A percentile compares a stretch with the other conserved stretches of the same genome.
Evolutionary conservation across 2,329 filamentous ascomycete species (phyloP).

Genomic region (Monosporascus sp.): DNA sequence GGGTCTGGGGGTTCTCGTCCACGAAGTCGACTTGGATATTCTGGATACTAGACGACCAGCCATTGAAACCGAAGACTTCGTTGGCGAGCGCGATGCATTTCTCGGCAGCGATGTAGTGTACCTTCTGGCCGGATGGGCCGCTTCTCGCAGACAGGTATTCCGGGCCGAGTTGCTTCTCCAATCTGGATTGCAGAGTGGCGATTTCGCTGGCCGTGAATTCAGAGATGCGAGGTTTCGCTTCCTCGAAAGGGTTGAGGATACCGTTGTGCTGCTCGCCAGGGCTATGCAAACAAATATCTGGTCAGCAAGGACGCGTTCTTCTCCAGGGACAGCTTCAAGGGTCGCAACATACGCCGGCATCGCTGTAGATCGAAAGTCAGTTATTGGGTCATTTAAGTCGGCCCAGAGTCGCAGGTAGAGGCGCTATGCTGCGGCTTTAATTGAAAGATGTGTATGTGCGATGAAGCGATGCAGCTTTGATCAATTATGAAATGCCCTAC

Average conservation of each 20-base stretch:
- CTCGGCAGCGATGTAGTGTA: constrained; percentile 93
- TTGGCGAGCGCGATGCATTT: constrained; percentile 74
- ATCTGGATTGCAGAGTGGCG: constrained; percentile 75
- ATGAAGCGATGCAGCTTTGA: not conserved
- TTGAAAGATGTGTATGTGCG: not conserved
- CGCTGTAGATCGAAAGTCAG: not conserved
- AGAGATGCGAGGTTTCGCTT: constrained; percentile 60
- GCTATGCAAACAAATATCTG: constrained; percentile 34
- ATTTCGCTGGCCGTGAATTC: constrained; percentile 89
- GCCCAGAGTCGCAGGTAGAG: not conserved
- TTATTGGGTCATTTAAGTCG: not conserved
- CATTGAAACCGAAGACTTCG: constrained; percentile 30
- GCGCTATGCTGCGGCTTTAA: not conserved
- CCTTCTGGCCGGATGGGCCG: constrained; percentile 76
- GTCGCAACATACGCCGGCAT: constrained; percentile 25
- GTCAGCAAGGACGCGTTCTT: constrained; percentile 15
- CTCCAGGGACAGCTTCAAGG: not conserved
- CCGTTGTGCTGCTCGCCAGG: constrained; percentile 63
- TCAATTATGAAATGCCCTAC: not conserved
- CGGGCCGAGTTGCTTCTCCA: constrained; percentile 90
- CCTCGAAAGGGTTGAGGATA: constrained; percentile 76
- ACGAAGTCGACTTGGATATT: constrained; percentile 94
- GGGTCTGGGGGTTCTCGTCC: constrained; percentile 73
- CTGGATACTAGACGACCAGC: constrained; percentile 91
- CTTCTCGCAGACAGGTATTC: constrained; percentile 89